These are phyloP conservation scores for Fomes fomentarius DNA, from an alignment of 1,284 basidiomycete species.

Conservation along the genomic window DNA sequence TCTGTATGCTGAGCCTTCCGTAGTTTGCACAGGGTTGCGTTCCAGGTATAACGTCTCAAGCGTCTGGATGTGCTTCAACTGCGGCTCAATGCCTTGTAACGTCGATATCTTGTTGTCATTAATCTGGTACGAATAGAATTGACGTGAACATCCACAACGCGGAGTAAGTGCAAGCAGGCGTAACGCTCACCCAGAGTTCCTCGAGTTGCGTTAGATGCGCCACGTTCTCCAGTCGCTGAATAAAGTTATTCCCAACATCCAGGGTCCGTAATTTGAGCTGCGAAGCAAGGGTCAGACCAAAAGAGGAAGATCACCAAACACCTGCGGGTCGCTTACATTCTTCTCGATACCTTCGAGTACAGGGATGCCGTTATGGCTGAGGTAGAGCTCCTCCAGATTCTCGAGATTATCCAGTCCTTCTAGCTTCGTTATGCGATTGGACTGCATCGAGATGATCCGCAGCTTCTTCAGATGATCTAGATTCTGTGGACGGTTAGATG, in stretches of 20 bases:
- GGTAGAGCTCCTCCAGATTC: constrained; percentile 88
- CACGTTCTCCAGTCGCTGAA: constrained; percentile 80
- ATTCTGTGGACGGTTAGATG: constrained; percentile 41
- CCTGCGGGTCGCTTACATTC: constrained; percentile 57
- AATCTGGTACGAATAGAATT: constrained; percentile 55
- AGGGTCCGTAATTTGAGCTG: constrained; percentile 84
- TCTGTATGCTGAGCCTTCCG: constrained; percentile 81
- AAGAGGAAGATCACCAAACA: background rate
- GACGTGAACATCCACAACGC: background rate
- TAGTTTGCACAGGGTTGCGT: constrained; percentile 88
- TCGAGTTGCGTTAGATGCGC: constrained; percentile 78
- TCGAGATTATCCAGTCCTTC: constrained; percentile 77
- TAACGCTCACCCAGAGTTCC: constrained; percentile 88
- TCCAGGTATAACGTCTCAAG: constrained; percentile 95
- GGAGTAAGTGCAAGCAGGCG: background rate
- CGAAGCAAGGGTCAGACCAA: background rate
- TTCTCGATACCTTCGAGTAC: constrained; percentile 86
- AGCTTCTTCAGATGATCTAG: constrained; percentile 71
- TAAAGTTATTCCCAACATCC: constrained; percentile 88
- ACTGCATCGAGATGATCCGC: constrained; percentile 87
- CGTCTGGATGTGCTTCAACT: constrained; percentile 70
- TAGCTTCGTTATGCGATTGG: constrained; percentile 90
- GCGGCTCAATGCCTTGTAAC: constrained; percentile 67
- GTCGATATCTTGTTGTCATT: constrained; percentile 85
- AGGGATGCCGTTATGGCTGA: constrained; percentile 92